A percentile compares a stretch with the other conserved stretches of the same genome.
Evolutionary conservation across 202 grass and related monocot species (phyloP).

Genomic region (Musa balbisiana): DNA sequence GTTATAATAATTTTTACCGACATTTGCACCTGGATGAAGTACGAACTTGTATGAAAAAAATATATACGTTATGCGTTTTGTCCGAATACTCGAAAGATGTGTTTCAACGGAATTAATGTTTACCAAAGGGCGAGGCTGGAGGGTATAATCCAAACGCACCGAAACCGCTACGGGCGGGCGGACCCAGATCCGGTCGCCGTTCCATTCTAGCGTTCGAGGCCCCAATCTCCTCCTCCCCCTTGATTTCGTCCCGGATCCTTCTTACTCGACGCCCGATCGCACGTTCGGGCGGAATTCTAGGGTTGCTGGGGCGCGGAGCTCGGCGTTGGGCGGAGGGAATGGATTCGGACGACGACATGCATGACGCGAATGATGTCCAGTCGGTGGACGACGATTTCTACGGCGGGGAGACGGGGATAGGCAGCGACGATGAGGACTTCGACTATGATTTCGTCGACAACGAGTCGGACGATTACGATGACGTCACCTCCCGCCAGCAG

Average conservation of each 20-base stretch:
- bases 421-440: constrained; percentile 11
- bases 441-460: constrained; percentile 22
- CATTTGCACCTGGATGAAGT: no score
- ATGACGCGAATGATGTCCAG: constrained; percentile 15
- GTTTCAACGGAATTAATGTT: no score
- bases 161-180: background rate
- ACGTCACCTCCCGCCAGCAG: constrained; percentile 21
- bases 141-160: no score
- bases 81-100: no score
- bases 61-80: no score
- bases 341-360: constrained; percentile 28
- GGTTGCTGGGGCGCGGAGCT: constrained; percentile 3
- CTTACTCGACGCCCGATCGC: background rate
- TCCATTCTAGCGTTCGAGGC: background rate
- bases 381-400: constrained; percentile 20
- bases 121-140: no score
- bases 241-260: background rate
- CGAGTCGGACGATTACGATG: constrained; percentile 22
- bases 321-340: background rate
- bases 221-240: background rate
- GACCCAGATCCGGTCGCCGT: background rate
- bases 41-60: no score
- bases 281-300: constrained; percentile 4
- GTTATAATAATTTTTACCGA: no score
- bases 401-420: constrained; percentile 8